Percentiles rank a stretch among this genome's conserved stretches.
phyloP scores from a whole-genome alignment of 2,329 filamentous ascomycete species.

The Chaetomium sp. region DNA sequence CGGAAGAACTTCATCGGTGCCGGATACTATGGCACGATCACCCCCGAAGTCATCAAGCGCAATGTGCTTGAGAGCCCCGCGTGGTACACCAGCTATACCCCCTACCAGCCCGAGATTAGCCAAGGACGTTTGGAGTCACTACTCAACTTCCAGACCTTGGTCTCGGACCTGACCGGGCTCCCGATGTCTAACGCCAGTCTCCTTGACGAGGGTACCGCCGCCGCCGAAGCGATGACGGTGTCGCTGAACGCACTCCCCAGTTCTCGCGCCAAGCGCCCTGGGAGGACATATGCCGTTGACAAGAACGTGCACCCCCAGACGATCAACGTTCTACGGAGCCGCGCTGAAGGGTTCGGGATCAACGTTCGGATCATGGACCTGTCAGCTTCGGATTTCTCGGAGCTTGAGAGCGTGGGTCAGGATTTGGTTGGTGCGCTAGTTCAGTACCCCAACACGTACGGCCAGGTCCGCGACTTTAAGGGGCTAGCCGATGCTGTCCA shows the following conservation, averaged over 20 bases:
- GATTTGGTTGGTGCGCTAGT: constrained; percentile 83
- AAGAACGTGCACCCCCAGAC: constrained; percentile 80
- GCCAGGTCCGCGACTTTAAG: constrained; percentile 70
- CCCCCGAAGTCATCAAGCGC: constrained; percentile 83
- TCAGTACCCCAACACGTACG: constrained; percentile 91
- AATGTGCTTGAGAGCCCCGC: constrained; percentile 89
- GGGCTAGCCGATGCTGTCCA: constrained; percentile 71
- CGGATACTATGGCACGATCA: constrained; percentile 82
- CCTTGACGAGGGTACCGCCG: constrained; percentile 85
- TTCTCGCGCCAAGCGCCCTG: constrained; percentile 64
- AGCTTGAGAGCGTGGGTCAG: constrained; percentile 67
- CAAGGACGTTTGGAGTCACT: constrained; percentile 88
- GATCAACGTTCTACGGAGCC: constrained; percentile 72
- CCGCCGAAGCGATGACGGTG: constrained; percentile 92
- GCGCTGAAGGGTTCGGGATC: constrained; percentile 88
- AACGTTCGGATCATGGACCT: constrained; percentile 68
- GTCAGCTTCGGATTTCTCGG: constrained; percentile 48
- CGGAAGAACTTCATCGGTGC: constrained; percentile 69
- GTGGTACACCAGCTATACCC: constrained; percentile 98
- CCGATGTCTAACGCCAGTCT: constrained; percentile 87
- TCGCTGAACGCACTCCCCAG: constrained; percentile 69
- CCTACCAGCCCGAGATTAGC: constrained; percentile 95
- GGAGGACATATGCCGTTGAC: constrained; percentile 80
- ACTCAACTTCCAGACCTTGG: constrained; percentile 92
- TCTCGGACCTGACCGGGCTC: constrained; percentile 79